Evolutionary conservation across 1,139 yeast species (phyloP), one percentile per base, ranked within the genome.

Genomic region (Pichia inconspicua): DNA sequence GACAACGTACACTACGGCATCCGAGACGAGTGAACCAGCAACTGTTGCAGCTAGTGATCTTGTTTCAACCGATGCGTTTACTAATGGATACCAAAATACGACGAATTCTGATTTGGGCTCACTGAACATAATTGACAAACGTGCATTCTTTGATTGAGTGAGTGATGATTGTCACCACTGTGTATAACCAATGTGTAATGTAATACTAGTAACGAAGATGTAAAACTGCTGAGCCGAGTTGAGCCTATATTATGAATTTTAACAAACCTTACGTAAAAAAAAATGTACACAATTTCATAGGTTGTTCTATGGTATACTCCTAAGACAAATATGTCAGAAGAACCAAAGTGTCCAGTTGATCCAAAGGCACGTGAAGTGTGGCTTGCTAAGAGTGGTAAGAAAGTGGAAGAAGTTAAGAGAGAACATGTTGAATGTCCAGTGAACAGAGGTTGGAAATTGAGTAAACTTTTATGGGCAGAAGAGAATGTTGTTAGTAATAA

Each of bases 291-390:
- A 2, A 12, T 30, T 30, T 30, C 6, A 30, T 14, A 11, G 34
- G 34, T 12, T 30, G 34, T 30, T 30, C 14, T 27, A 9, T 6
- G 11, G 30, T 5, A 27, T 9, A 11, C 10, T 30, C 11, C 2
- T 2, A 9, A 17, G 22, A 10, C 9, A n/a, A 22, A 15, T 4
- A 52, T 51, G 53, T 40, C 53, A 17, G 48, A 49, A 12, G 57
- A 53, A 48, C 63, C 68, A 9, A 73, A 69, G 53, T 83, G 90
- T 61, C 90, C 90, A 1, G 89, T 83, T 19, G 86, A 80, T 60
- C 84, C 76, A 55, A 60, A 66, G n/a, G 69, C 84, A 5, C 68
- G 86, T 49, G 73, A 72, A 30, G 71, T 70, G 11, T 83, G 89
- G 89, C 59, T 75, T n/a, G 64, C 67, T 38, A 71, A 72, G 1